Evolutionary conservation across 345 rosid genomes (phyloP), one percentile per base, ranked within the genome.

Genomic region (Excoecaria cochinchinensis): DNA sequence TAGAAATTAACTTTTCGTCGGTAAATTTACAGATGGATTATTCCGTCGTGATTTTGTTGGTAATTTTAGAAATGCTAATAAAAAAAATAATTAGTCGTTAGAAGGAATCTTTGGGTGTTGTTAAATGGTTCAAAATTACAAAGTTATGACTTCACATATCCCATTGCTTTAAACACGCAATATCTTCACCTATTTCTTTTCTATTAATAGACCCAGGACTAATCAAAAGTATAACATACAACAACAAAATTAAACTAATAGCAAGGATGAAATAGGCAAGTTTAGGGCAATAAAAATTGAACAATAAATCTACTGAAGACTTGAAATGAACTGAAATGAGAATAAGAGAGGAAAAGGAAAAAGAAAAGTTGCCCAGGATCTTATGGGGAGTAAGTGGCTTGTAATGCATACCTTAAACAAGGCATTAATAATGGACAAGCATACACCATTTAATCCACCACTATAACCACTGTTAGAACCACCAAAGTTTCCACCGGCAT

Each of bases 401-500:
- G 61, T 31, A 58, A 76, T 71, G 60, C 85, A 80, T 77, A 96
- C 98, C 98, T 93, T 94, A 47, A 98, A 96, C 86, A 93, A 85
- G 40, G 97, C 98, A 86, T 96, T 96, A 42, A 96, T 98, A 77
- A 96, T 98, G 13, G 98, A 96, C 80, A 96, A 87, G 72, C 99
- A 98, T 36, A 96, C 99, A 76, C 99, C 99, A 74, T 93, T 97
- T 65, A 96, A 79, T 69, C 99, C 99, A 70, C 99, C 99, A 77
- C 85, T 90, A 74, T 96, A 96, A 48, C 99, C 99, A 85, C 98
- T 93, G 73, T 93, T 90, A 46, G 91, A 84, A 75, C 99, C 99
- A 72, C 98, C 99, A 90, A 93, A 96, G 77, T 96, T 96, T 25
- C 98, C 98, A 62, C 98, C 98, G 71, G 98, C 99, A 73, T 96